These are phyloP conservation scores for Nicotiana attenuata DNA, from an alignment of 257 asterid species.

Conservation along the genomic window DNA sequence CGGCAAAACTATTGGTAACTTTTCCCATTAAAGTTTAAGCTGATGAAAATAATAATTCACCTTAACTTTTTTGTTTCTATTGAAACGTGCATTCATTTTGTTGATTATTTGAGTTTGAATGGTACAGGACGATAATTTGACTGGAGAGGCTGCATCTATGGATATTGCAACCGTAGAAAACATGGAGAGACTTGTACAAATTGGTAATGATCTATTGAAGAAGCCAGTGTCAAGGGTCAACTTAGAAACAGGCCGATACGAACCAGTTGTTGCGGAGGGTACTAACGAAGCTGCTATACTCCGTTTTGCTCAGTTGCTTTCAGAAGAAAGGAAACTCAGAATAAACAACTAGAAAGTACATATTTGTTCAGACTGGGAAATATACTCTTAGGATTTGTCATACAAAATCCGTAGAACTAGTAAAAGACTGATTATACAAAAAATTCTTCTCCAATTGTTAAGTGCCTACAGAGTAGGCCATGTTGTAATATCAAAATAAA, in stretches of 20 bases:
- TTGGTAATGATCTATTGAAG: constrained; percentile 47
- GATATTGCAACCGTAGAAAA: constrained; percentile 42
- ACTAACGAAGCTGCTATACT: constrained; percentile 54
- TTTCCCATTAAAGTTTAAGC: no score
- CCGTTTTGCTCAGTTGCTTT: constrained; percentile 55
- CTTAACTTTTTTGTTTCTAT: no score
- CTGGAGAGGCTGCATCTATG: constrained; percentile 45
- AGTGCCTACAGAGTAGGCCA: neutral
- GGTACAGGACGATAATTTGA: constrained; percentile 38
- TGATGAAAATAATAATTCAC: neutral
- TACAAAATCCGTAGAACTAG: neutral
- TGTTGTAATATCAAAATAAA: neutral
- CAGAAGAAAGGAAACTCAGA: constrained; percentile 46
- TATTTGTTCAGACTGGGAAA: neutral
- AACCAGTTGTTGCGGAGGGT: constrained; percentile 50
- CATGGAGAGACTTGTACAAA: constrained; percentile 38
- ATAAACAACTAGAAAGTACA: neutral
- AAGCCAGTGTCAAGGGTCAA: constrained; percentile 56
- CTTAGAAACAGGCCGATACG: constrained; percentile 54
- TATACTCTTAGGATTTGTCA: neutral
- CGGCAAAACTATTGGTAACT: no score
- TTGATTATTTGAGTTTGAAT: no score
- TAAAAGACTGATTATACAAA: neutral
- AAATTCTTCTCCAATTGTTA: neutral
- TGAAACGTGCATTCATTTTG: no score